These are phyloP conservation scores for Elymus sibiricus DNA, from an alignment of 176 grass and related monocot species.

Conservation along the genomic window DNA sequence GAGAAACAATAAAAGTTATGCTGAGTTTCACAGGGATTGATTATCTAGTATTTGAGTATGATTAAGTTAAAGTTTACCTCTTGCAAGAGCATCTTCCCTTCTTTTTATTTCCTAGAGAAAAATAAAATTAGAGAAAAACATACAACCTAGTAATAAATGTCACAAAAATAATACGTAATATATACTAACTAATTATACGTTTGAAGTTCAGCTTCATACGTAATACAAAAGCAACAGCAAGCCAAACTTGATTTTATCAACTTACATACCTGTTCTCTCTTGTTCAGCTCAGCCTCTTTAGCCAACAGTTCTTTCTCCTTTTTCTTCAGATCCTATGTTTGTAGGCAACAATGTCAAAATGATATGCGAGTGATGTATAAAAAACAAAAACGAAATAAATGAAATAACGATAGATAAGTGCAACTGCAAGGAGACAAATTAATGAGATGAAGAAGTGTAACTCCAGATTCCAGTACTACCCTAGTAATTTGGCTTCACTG, in stretches of 20 bases:
- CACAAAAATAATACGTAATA: neutral
- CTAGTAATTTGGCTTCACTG: neutral
- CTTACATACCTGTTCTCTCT: constrained; percentile 51
- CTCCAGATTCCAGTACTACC: neutral
- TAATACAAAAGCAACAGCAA: neutral
- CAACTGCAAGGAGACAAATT: neutral
- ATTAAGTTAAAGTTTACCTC: constrained; percentile 12
- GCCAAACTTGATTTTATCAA: neutral
- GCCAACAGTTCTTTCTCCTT: constrained; percentile 59
- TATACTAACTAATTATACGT: neutral
- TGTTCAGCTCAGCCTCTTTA: constrained; percentile 62
- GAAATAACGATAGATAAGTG: neutral
- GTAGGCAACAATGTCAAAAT: neutral
- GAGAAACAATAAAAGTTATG: neutral
- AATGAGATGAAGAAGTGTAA: neutral
- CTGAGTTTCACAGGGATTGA: neutral
- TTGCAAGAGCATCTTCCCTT: constrained; percentile 56
- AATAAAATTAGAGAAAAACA: neutral
- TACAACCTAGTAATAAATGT: neutral
- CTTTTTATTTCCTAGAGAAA: constrained; percentile 48
- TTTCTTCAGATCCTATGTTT: constrained; percentile 51
- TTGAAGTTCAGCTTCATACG: neutral
- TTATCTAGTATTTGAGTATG: neutral
- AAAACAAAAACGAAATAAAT: neutral
- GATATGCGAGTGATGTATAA: neutral